Evolutionary conservation across 805 yeast species (phyloP), one percentile per base, ranked within the genome.

Genomic region (Priceomyces medius): DNA sequence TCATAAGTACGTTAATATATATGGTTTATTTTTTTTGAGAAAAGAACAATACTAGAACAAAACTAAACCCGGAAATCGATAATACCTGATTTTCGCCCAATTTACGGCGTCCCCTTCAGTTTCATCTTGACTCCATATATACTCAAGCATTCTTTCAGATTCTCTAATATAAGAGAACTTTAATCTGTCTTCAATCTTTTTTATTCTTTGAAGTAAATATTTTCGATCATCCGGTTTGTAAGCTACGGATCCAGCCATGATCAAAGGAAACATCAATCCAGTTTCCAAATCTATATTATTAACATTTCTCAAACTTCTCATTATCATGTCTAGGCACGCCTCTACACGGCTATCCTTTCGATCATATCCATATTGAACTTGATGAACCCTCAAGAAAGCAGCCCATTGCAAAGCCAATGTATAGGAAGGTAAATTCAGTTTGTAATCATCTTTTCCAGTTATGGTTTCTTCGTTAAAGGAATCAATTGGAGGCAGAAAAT

Each of bases 401-500:
- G 59, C 52, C 61, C 63, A 59, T 38, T 59, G 64, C 31, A 59
- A 43, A 2, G 63, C 57, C 32, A 59, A 39, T 5, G 59, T 55
- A 35, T 51, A 58, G 14, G 56, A 54, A 3, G 61, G 41, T 18
- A 51, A 43, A 9, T 35, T 20, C 7, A 43, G 27, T 33, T 40
- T 40, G 7, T 41, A 42, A 16, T 40, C 35, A 31, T 43, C 47
- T 12, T 32, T 31, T 4, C 29, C 29, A 33, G 41, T 46, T 9
- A 42, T 49, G 21, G 44, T 41, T 18, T 48, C 51, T n/a, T 45
- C 26, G 26, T 49, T 49, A 8, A 51, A 42, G 6, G 49, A 41
- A 28, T 48, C 44, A 21, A 55, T 40, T 3, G 56, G 55, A 12
- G 56, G 57, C 9, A 51, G 31, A 58, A 59, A 59, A 24, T 59